Evolutionary conservation across 495 filamentous ascomycete genomes (phyloP), one percentile per base, ranked within the genome.

Genomic region (Choiromyces venosus): DNA sequence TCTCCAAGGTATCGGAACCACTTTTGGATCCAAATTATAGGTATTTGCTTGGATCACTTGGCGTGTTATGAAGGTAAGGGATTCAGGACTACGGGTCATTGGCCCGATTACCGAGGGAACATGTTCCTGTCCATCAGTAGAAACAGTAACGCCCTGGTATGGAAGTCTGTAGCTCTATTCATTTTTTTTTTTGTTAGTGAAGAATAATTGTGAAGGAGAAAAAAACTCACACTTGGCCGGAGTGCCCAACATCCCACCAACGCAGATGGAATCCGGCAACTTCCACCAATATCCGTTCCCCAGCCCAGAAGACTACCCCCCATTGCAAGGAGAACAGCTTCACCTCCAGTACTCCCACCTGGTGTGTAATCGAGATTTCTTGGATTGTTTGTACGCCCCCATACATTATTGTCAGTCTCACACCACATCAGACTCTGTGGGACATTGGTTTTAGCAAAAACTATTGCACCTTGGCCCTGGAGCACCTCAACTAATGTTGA

Each of bases 271-370:
- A 91, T 87, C 0, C 91, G 84, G 29, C 93, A 86, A 73, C 85
- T 88, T 4, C 91, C 91, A 0, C 91, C 91, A 73, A 93, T 91
- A 82, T 93, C 91, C 10, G 90, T 92, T 0, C 89, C 88, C 76
- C 90, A 85, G 0, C 88, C 88, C 25, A 83, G 80, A 0, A 87
- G 83, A 46, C 86, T 88, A 14, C 88, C 88, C 40, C 81, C 82
- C 69, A 90, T 80, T 1, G 84, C 87, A 56, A 89, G 82, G 40
- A 89, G 80, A 37, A 86, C 87, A 3, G 85, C 88, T 74, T 90
- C 88, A 18, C 93, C 91, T 37, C 91, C 90, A 4, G 86, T 87
- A 74, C 87, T 89, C 1, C 88, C 88, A 2, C 88, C 88, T n/a
- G 85, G 82, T 0, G 84, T 85, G 18, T 85, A 74, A 21, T 82